A percentile compares a stretch with the other conserved stretches of the same genome.
Conservation (phyloP, 1,284 basidiomycete genomes). For the Lentinula novae-zelandiae region DNA sequence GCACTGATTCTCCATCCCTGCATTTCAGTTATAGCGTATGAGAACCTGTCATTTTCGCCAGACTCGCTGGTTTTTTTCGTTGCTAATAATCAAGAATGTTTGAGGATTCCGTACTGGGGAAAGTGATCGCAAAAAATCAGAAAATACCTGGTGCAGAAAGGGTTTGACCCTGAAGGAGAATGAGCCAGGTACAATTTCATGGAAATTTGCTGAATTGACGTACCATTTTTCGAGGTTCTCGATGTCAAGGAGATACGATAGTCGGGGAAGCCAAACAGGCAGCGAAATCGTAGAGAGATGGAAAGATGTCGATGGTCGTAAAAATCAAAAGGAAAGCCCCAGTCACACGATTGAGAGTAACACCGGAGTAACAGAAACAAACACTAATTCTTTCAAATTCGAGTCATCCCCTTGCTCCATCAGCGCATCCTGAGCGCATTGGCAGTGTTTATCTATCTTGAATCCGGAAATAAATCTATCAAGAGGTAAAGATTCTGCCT, state of each 20-base stretch:
- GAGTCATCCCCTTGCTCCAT: too few species aligned
- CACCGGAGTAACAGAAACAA: not conserved
- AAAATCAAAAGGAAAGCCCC: not conserved
- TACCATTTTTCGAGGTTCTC: not conserved
- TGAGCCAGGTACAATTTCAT: too few species aligned
- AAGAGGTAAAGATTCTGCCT: too few species aligned
- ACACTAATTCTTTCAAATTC: too few species aligned
- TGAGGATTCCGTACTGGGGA: not conserved
- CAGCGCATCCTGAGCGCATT: too few species aligned
- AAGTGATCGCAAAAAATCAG: not conserved
- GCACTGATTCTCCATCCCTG: constrained; percentile 98
- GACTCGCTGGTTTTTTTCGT: constrained; percentile 83
- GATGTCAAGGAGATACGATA: not conserved
- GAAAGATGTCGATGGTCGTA: not conserved
- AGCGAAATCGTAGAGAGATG: not conserved
- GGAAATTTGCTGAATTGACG: not conserved
- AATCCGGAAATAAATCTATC: too few species aligned
- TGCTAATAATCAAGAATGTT: constrained; percentile 39
- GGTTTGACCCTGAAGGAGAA: constrained; percentile 29
- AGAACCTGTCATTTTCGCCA: constrained; percentile 76
- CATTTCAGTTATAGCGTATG: constrained; percentile 93
- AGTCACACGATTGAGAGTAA: not conserved
- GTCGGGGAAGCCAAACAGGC: not conserved
- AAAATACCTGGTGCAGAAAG: constrained; percentile 31
- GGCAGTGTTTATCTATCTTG: too few species aligned